phyloP scores from a whole-genome alignment of 1,139 yeast genomes.

The Tardiomyces blankii region DNA sequence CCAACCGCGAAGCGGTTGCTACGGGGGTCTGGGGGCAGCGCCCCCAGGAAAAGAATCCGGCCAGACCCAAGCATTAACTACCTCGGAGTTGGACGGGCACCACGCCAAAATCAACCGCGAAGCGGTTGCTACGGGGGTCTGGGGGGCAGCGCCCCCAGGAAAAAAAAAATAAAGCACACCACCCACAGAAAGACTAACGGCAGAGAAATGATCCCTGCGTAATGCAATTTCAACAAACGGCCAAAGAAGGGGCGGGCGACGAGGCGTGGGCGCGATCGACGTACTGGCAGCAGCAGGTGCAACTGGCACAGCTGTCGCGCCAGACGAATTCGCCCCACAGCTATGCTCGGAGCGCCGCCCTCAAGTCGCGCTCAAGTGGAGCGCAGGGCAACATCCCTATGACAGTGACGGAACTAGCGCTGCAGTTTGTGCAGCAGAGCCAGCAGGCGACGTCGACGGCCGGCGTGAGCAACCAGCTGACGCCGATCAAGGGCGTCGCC shows the following conservation, averaged over 20 bases:
- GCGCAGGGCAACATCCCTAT: constrained; percentile 12
- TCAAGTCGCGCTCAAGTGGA: constrained; percentile 38
- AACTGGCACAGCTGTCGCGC: constrained; percentile 69
- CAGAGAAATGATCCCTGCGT: neutral
- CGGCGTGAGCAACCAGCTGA: constrained; percentile 22
- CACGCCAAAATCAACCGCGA: too few species aligned
- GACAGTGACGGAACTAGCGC: constrained; percentile 27
- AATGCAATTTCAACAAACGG: neutral
- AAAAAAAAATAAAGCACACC: too few species aligned
- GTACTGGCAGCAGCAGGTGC: constrained; percentile 84
- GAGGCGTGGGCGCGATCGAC: constrained; percentile 25
- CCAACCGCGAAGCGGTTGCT: too few species aligned
- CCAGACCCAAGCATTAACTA: too few species aligned
- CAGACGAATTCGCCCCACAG: constrained; percentile 66
- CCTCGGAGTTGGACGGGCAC: too few species aligned
- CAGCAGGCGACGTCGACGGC: constrained; percentile 8
- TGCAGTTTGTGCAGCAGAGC: constrained; percentile 18
- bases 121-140: too few species aligned
- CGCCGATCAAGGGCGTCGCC: constrained; percentile 1
- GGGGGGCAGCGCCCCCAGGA: too few species aligned
- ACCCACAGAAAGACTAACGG: too few species aligned
- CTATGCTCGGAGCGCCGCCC: constrained; percentile 89
- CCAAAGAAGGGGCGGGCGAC: neutral
- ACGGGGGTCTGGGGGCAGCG: too few species aligned
- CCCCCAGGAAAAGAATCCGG: too few species aligned